A percentile compares a stretch with the other conserved stretches of the same genome.
Evolutionary conservation across 2,329 filamentous ascomycete species (phyloP).

Genomic region (Alternaria sp.): DNA sequence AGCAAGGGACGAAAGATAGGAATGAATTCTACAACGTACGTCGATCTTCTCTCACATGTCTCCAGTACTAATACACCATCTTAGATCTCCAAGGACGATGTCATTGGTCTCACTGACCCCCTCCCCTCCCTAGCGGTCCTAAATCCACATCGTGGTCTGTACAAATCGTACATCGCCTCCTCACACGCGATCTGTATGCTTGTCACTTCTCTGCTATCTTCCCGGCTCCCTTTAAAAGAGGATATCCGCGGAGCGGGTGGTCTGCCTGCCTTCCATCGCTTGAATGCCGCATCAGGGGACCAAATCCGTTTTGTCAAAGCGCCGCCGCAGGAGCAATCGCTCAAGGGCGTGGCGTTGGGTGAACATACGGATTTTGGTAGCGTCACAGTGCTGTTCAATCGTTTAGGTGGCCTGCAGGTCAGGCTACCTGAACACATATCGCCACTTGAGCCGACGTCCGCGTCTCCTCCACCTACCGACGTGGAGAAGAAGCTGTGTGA

Average conservation of each 20-base stretch:
- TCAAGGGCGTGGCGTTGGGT: constrained; percentile 56
- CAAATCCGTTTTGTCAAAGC: constrained; percentile 64
- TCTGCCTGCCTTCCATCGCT: constrained; percentile 57
- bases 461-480: neutral
- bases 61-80: neutral
- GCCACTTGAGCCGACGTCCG: neutral
- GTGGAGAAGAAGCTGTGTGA: constrained; percentile 29
- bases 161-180: constrained; percentile 56
- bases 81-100: constrained; percentile 62
- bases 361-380: constrained; percentile 67
- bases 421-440: constrained; percentile 51
- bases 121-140: constrained; percentile 57
- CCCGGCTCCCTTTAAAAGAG: constrained; percentile 51
- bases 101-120: constrained; percentile 51
- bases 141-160: constrained; percentile 43
- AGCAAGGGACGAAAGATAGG: constrained; percentile 58
- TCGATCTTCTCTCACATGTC: neutral
- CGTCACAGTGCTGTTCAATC: constrained; percentile 65
- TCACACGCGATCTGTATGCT: constrained; percentile 58
- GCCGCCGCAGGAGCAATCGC: constrained; percentile 56
- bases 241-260: constrained; percentile 41
- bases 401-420: constrained; percentile 64
- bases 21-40: constrained; percentile 65
- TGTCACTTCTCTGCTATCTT: constrained; percentile 56
- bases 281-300: constrained; percentile 56